Evolutionary conservation across 2,329 filamentous ascomycete species (phyloP), one percentile per base, ranked within the genome.

Genomic region (Lecanicillium sp.): DNA sequence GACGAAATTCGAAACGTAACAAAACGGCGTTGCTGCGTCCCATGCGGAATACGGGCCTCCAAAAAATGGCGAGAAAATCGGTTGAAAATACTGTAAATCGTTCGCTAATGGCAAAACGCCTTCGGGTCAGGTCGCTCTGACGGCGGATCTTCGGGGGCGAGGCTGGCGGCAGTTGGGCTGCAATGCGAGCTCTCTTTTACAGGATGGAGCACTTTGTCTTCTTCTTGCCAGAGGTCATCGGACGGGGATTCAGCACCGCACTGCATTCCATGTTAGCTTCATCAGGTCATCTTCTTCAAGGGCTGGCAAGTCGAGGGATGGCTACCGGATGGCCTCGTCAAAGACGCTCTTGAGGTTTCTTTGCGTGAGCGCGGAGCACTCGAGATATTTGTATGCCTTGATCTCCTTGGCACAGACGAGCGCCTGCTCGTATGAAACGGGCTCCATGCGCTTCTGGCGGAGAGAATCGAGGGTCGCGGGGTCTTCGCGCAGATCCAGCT

Each of bases 261-360:
- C 82, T 87, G 52, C 12, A 14, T 12, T 77, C 33, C n/a, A n/a
- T n/a, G 56, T 47, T 46, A 49, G 39, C 37, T 29, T 30, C 36
- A 28, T 22, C 10, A 17, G n/a, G n/a, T 29, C 28, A n/a, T 15
- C 25, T 10, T 28, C 25, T 41, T 59, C 42, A 55, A 41, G 43
- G 55, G 48, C 40, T n/a, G n/a, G n/a, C n/a, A n/a, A n/a, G n/a
- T n/a, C n/a, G 48, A 46, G 47, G 33, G 15, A 9, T 17, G 66
- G 82, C 53, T 69, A 97, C 92, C 92, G 83, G 59, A 98, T 98
- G 25, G 92, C 92, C 67, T 96, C 90, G 58, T 98, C 92, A 59
- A 98, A 98, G 35, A 98, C 92, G 55, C 87, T 94, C 81, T 98
- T 98, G 53, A 98, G 66, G 64, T 96, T 96, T 57, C 90, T 76